Base-by-base conservation (phyloP, 768 basidiomycete genomes). In the Leccinum variicolor region DNA sequence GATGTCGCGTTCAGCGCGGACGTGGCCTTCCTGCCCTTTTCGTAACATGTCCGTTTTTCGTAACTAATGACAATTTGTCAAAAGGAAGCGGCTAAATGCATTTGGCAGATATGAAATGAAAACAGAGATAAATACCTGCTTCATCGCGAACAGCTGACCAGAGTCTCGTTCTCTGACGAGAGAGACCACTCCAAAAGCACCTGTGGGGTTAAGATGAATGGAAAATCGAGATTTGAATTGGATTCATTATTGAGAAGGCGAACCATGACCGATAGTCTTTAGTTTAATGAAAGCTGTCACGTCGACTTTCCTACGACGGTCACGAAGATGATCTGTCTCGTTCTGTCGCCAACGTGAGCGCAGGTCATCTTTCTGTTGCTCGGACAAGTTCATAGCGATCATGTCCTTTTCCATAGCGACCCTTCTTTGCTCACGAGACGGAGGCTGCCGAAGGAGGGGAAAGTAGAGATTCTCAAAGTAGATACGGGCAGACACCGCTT, bases 21-120 rank as follows among this genome's bases (percentile, higher is more conserved):
- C 90, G 73, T 98, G 96, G 1, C 94, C 96, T 75, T 98, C 96
- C 73, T 98, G 96, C 23, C 94, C 92, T 78, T 94, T 95, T 53
- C 92, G 87, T 68, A 96, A 81, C 93, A 96, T 94, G 73, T 94
- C 92, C 60, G 84, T 84, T 77, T 92, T 93, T 62, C 91, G 84
- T 69, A 92, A 77, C 90, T 91, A 68, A 56, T 53, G 55, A 47
- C 23, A 60, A 68, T 58, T 68, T 69, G 62, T 50, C 39, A 54
- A 63, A 31, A 66, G 61, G 62, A 63, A 59, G 69, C 58, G 49
- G 54, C 55, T 63, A 64, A 67, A 73, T 25, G 53, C 25, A 66
- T 66, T 65, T 67, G 51, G 57, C 57, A 62, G 39, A 62, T 62
- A 68, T 62, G 66, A 64, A 58, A 73, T 68, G 43, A 63, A 64